Evolutionary conservation across 768 basidiomycete genomes (phyloP), one percentile per base, ranked within the genome.

Genomic region (Psilocybe cubensis): DNA sequence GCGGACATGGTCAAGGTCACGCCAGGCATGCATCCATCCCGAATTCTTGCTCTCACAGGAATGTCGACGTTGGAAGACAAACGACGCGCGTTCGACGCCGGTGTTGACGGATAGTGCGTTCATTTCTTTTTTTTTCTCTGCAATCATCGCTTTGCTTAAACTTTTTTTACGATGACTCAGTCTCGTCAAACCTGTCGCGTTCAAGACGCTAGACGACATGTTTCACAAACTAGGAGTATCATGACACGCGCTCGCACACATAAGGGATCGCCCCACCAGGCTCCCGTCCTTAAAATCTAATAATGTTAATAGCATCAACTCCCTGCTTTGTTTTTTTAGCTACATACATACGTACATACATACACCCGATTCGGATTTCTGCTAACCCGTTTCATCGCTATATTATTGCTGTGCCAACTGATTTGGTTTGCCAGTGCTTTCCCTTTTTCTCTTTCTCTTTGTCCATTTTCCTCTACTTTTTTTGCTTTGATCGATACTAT

Each of bases 31-130:
- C 31, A 67, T 21, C 63, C 68, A 10, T 73, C 83, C 18, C 80
- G 86, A 56, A 95, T 97, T 50, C 77, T 97, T 44, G 96, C 95
- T 3, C 75, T 98, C 56, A 97, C 95, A 1, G 96, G 96, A 20
- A 89, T 94, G 86, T 96, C 96, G 17, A 93, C 95, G 7, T 72
- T 91, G 4, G 96, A 97, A 68, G 94, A 98, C 70, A 96, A 96
- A 70, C 82, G 92, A 21, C 82, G 85, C 63, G 96, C 96, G 0
- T 96, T 96, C 61, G 88, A 92, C 43, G 92, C 91, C 50, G 96
- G 96, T 0, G 94, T 98, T 49, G 92, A 97, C 62, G 95, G 96
- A 75, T 96, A 96, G 94, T 96, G 67, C 62, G 92, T 86, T n/a
- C 7, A 43, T 28, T n/a, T 23, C 14, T 21, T 18, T 27, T 11